A percentile compares a stretch with the other conserved stretches of the same genome.
phyloP scores from a whole-genome alignment of 2,329 filamentous ascomycete species.

The Xylariales sp. region DNA sequence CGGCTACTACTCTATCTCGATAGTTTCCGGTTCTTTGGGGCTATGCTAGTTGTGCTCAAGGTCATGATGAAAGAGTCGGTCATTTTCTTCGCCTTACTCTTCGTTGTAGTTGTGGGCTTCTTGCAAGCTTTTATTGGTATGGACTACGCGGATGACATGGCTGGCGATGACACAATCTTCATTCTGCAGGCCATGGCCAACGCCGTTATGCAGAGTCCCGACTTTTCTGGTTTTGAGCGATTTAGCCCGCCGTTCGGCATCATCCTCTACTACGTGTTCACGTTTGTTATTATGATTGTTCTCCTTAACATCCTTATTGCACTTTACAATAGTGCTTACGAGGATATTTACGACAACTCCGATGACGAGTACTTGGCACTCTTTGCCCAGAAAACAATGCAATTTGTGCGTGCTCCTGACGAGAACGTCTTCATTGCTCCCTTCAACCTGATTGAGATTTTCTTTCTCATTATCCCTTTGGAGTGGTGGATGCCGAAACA shows the following conservation, averaged over 20 bases:
- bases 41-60: constrained; percentile 96
- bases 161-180: constrained; percentile 64
- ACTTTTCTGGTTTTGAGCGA: constrained; percentile 82
- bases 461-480: constrained; percentile 71
- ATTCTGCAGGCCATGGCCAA: constrained; percentile 83
- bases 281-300: constrained; percentile 89
- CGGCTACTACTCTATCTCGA: constrained; percentile 90
- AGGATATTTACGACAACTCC: constrained; percentile 89
- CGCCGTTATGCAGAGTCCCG: constrained; percentile 84
- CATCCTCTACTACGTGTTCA: constrained; percentile 95
- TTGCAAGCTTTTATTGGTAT: constrained; percentile 92
- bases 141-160: constrained; percentile 73
- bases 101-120: constrained; percentile 81
- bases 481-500: constrained; percentile 91
- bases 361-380: constrained; percentile 94
- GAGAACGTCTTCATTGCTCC: constrained; percentile 98
- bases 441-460: constrained; percentile 88
- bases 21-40: constrained; percentile 90
- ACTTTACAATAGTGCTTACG: constrained; percentile 93
- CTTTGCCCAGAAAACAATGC: constrained; percentile 91
- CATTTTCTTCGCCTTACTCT: constrained; percentile 91
- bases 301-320: constrained; percentile 95
- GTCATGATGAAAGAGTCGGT: constrained; percentile 92
- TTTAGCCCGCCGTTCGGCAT: constrained; percentile 92
- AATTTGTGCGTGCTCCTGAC: constrained; percentile 93